These are phyloP conservation scores for Panicum virgatum DNA, from an alignment of 202 grass and related monocot species.

Conservation along the genomic window DNA sequence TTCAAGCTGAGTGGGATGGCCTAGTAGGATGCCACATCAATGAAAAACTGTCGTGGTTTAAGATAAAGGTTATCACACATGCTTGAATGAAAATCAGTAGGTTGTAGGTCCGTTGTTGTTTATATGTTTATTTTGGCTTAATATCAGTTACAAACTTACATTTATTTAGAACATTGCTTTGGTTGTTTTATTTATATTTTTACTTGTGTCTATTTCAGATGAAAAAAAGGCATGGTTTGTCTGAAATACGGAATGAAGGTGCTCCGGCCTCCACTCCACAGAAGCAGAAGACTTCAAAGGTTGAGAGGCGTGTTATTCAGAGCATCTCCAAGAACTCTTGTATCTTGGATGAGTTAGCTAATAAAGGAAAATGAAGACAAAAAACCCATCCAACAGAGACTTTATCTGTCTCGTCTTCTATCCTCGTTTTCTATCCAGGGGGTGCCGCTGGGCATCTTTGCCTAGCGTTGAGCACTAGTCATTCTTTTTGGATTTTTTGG, in stretches of 20 bases:
- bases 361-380: too few species aligned
- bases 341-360: too few species aligned
- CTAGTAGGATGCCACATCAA: neutral
- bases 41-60: neutral
- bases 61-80: neutral
- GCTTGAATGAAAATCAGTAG: neutral
- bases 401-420: too few species aligned
- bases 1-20: neutral
- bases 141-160: neutral
- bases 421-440: too few species aligned
- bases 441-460: too few species aligned
- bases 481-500: too few species aligned
- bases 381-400: too few species aligned
- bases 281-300: constrained; percentile 79
- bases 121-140: neutral
- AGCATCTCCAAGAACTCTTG: too few species aligned
- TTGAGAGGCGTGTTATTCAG: constrained; percentile 85
- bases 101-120: neutral
- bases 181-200: neutral
- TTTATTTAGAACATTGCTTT: neutral
- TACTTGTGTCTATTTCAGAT: constrained; percentile 54
- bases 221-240: constrained; percentile 51
- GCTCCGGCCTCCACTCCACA: constrained; percentile 42
- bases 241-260: constrained; percentile 46
- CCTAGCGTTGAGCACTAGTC: too few species aligned